Evolutionary conservation across 1,284 basidiomycete species (phyloP).

Genomic region (Somion occarium): DNA sequence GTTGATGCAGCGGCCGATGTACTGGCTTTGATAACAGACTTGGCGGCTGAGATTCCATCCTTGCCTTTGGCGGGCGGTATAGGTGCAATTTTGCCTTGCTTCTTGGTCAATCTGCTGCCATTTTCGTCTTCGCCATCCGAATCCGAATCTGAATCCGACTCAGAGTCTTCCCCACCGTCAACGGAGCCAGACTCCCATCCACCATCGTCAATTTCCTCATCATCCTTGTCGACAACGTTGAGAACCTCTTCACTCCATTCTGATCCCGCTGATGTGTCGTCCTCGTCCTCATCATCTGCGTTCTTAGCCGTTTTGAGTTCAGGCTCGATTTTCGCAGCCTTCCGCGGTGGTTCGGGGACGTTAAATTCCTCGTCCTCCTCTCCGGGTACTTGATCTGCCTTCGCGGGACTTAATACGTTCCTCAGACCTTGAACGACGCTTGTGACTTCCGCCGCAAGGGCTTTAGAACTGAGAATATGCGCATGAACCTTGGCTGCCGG

Average conservation of each 20-base stretch:
- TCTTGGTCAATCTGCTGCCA: conserved; percentile 1
- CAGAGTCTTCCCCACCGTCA: conserved; percentile 13
- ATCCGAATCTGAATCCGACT: conserved; percentile 7
- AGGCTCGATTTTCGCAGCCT: neutral
- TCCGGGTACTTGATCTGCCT: conserved; percentile 13
- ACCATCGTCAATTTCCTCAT: conserved; percentile 32
- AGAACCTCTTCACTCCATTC: conserved; percentile 11
- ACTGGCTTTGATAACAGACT: conserved; percentile 9
- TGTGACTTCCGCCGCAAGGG: conserved; percentile 59
- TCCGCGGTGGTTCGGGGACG: neutral
- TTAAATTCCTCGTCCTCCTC: conserved; percentile 19
- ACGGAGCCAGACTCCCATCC: conserved; percentile 63
- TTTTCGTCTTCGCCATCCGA: conserved; percentile 13
- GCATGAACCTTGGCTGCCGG: conserved; percentile 61
- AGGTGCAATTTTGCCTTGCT: neutral
- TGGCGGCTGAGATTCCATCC: neutral
- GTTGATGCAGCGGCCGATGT: conserved; percentile 49
- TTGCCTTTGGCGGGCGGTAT: neutral
- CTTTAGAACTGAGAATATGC: conserved; percentile 74
- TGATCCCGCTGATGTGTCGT: conserved; percentile 22
- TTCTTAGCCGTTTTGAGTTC: neutral
- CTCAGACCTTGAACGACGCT: conserved; percentile 48
- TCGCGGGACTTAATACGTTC: conserved; percentile 36
- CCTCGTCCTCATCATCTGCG: conserved; percentile 20
- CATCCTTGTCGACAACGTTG: conserved; percentile 9